phyloP scores from a whole-genome alignment of 208 protist species.

The Trypanosoma platydactyli region DNA sequence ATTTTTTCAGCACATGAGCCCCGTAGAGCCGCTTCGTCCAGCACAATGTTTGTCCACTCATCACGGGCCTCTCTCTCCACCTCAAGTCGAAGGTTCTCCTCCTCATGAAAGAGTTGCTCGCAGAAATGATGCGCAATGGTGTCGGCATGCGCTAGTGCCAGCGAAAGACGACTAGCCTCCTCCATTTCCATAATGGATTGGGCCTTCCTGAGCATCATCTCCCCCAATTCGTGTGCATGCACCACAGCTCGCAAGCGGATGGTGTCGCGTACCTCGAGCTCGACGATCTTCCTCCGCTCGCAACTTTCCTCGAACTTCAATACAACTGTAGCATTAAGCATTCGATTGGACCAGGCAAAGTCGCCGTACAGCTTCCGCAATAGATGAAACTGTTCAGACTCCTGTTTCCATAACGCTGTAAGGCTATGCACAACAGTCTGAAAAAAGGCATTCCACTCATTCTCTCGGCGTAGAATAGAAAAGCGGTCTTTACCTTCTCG shows the following conservation, averaged over 20 bases:
- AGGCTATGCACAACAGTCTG: constrained; percentile 36
- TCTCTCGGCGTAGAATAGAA: constrained; percentile 10
- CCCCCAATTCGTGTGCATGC: constrained; percentile 1
- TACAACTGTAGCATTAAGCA: constrained; percentile 20
- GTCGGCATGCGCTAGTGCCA: constrained; percentile 9
- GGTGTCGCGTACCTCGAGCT: constrained; percentile 21
- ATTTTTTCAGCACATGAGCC: background rate
- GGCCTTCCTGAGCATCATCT: background rate
- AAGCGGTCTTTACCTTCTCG: constrained; percentile 14
- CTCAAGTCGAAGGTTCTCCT: constrained; percentile 14
- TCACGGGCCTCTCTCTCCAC: constrained; percentile 28
- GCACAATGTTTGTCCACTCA: constrained; percentile 22
- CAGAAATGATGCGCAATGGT: background rate
- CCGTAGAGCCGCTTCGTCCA: constrained; percentile 7
- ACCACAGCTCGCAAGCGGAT: background rate
- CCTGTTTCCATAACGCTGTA: constrained; percentile 38
- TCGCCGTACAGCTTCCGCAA: constrained; percentile 29
- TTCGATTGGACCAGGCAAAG: constrained; percentile 26
- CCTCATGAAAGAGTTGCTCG: constrained; percentile 10
- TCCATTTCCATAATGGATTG: constrained; percentile 25
- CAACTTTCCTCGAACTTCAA: constrained; percentile 28
- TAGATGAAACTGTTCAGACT: constrained; percentile 34
- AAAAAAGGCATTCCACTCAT: constrained; percentile 31
- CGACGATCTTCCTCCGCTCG: constrained; percentile 23
- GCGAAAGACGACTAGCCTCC: background rate